Percentiles rank a stretch among this genome's conserved stretches.
These are phyloP conservation scores for Colletotrichum echinochloae DNA, from an alignment of 2,329 filamentous ascomycete genomes.

Conservation along the genomic window DNA sequence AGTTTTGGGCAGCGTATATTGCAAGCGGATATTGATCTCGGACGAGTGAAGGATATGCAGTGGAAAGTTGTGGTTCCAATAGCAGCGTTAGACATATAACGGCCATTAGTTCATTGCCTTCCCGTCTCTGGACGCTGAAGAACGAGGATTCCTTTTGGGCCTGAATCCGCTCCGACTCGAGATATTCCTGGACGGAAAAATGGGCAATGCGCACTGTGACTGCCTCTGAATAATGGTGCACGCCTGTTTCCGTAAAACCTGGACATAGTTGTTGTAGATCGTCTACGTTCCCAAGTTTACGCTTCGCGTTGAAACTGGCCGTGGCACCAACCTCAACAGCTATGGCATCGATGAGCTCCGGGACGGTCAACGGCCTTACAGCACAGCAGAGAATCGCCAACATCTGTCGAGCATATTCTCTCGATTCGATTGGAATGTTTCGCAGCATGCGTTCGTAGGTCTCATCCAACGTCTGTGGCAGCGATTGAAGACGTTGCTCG, in stretches of 20 bases:
- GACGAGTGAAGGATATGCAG: not conserved
- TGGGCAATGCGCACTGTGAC: constrained; percentile 4
- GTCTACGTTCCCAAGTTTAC: not conserved
- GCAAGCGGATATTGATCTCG: not conserved
- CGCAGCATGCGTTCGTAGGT: constrained; percentile 44
- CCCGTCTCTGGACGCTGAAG: not conserved
- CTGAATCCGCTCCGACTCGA: not conserved
- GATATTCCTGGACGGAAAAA: constrained; percentile 24
- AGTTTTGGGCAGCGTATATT: not conserved
- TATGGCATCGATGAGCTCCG: constrained; percentile 12
- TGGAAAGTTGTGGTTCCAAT: not conserved
- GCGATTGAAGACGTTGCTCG: constrained; percentile 34
- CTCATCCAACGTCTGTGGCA: constrained; percentile 46
- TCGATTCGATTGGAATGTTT: not conserved
- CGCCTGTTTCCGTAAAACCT: not conserved
- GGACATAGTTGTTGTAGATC: constrained; percentile 8
- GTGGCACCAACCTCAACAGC: not conserved
- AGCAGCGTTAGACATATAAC: not conserved
- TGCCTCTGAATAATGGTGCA: not conserved
- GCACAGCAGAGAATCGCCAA: constrained; percentile 3
- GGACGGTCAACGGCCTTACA: not conserved
- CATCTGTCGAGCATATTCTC: constrained; percentile 1
- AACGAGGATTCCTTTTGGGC: not conserved
- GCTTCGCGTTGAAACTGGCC: not conserved
- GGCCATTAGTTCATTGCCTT: not conserved